Base-by-base conservation (phyloP, 2,329 filamentous ascomycete genomes). In the Amauroascus verrucosus region DNA sequence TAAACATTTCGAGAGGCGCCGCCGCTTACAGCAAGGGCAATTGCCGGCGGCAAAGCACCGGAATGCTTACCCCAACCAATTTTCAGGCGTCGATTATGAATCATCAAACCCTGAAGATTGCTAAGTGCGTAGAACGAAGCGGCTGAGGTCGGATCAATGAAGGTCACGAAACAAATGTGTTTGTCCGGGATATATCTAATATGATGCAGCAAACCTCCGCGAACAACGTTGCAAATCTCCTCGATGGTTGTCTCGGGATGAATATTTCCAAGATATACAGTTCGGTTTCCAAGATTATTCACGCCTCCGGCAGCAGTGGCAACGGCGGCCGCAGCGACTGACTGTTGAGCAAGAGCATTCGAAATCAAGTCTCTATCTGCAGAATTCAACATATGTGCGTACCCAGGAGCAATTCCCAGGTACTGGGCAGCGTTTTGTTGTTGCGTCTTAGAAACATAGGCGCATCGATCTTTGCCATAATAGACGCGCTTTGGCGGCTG, bases 21-120 rank as follows among this genome's bases (percentile, higher is more conserved):
- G 51, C 91, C 93, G 62, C 89, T 96, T 51, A 98, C 93, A 45
- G 93, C 93, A 59, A 98, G 76, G 18, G 93, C 91, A 66, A 98
- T 97, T 6, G 93, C 93, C 18, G 93, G 90, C 37, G 93, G 93
- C 24, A 98, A 82, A 61, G 90, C 91, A 56, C 93, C 93, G 3
- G 93, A 98, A 72, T 98, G 93, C 77, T 98, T 98, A 59, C 93
- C 93, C 93, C 93, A 98, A 60, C 93, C 93, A 68, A 98, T 96
- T 80, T 98, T 98, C 61, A 98, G 77, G 51, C 93, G 84, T 59
- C 93, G 83, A 73, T 98, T 98, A 75, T 98, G 93, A 63, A 98
- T 98, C 93, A 98, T 98, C 60, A 98, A 75, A 22, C 93, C 93
- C 68, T 98, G 93, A 26, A 98, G 77, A 72, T 97, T 97, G 79